A percentile compares a stretch with the other conserved stretches of the same genome.
phyloP scores from a whole-genome alignment of 2,329 filamentous ascomycete genomes.

The Sordariomycetes sp. region DNA sequence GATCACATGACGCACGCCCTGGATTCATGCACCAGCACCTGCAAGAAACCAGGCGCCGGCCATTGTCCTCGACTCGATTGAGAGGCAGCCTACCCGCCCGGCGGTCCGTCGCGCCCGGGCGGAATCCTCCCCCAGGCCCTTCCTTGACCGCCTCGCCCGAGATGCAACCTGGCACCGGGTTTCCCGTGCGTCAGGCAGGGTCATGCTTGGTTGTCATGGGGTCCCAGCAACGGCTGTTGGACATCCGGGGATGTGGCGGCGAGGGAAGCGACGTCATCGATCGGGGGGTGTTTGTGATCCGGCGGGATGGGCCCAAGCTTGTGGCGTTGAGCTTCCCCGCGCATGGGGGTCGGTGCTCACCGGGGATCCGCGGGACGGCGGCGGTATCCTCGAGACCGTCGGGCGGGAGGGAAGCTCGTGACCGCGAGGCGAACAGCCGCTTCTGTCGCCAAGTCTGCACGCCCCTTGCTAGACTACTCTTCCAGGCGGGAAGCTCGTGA shows the following conservation, averaged over 20 bases:
- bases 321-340: neutral
- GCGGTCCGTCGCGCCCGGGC: neutral
- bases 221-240: neutral
- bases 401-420: neutral
- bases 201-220: neutral
- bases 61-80: too few species aligned
- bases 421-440: too few species aligned
- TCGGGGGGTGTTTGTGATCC: neutral
- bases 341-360: neutral
- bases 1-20: constrained; percentile 5
- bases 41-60: neutral
- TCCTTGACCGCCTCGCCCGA: constrained; percentile 2
- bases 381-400: neutral
- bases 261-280: neutral
- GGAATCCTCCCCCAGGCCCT: neutral
- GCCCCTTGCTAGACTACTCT: neutral
- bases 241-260: neutral
- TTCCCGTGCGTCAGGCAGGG: neutral
- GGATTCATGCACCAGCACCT: neutral
- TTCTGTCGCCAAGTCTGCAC: too few species aligned
- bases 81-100: neutral
- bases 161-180: neutral
- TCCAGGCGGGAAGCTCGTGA: neutral
- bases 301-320: neutral
- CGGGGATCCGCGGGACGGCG: neutral